Evolutionary conservation across 2,329 filamentous ascomycete genomes (phyloP).

Genomic region (Paecilomyces formosus): DNA sequence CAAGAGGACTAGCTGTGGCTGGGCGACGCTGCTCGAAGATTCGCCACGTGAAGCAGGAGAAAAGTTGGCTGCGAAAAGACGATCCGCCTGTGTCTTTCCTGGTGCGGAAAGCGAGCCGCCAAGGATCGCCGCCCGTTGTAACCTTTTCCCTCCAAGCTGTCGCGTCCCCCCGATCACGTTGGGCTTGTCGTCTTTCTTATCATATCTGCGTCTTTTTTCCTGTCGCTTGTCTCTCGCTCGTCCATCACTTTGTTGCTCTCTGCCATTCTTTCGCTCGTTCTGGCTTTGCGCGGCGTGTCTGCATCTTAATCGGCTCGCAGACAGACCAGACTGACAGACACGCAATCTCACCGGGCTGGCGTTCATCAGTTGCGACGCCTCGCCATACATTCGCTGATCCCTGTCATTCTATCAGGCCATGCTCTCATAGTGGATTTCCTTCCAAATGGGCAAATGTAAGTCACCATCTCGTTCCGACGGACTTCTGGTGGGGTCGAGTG

Average conservation of each 20-base stretch:
- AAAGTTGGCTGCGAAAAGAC: neutral
- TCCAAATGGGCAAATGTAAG: constrained; percentile 39
- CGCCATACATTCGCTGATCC: neutral
- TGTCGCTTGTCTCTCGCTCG: constrained; percentile 1
- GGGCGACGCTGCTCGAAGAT: neutral
- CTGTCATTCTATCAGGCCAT: constrained; percentile 19
- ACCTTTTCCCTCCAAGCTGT: constrained; percentile 7
- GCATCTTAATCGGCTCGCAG: constrained; percentile 1
- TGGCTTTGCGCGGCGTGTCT: neutral
- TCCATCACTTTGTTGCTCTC: constrained; percentile 3
- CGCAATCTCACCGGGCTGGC: neutral
- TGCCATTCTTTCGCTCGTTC: constrained; percentile 7
- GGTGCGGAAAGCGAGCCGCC: constrained; percentile 9
- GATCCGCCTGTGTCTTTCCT: constrained; percentile 1
- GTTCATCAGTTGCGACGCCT: neutral
- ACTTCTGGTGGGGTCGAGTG: neutral
- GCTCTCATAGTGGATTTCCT: constrained; percentile 15
- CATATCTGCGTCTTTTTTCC: constrained; percentile 8
- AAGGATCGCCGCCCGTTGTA: neutral
- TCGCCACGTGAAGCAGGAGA: neutral
- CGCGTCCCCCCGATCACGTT: constrained; percentile 10
- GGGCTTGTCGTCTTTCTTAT: constrained; percentile 8
- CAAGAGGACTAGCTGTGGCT: no score
- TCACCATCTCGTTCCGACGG: neutral
- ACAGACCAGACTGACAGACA: neutral